Evolutionary conservation across 495 filamentous ascomycete genomes (phyloP).

Genomic region (Melanomma pulvis-pyrius): DNA sequence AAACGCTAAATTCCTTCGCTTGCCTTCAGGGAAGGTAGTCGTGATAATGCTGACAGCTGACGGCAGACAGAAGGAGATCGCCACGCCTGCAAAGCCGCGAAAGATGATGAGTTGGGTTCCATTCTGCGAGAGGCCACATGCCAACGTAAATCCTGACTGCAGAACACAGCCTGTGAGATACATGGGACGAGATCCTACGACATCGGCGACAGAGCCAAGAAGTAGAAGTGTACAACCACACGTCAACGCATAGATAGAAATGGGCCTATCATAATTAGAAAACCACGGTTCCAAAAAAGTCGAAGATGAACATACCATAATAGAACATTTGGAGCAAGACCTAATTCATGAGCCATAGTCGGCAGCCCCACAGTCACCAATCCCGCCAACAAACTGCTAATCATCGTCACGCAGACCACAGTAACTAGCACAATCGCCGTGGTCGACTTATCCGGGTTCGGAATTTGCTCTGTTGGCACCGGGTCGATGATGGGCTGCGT

Average conservation of each 20-base stretch:
- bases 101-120: slow-evolving; percentile 56
- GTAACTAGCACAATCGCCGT: slow-evolving; percentile 50
- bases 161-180: slow-evolving; percentile 52
- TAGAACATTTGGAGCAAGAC: slow-evolving; percentile 44
- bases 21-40: slow-evolving; percentile 46
- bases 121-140: slow-evolving; percentile 49
- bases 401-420: slow-evolving; percentile 43
- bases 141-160: slow-evolving; percentile 50
- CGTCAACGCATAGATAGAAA: slow-evolving; percentile 51
- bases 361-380: slow-evolving; percentile 54
- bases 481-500: slow-evolving; percentile 7
- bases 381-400: slow-evolving; percentile 48
- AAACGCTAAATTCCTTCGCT: slow-evolving; percentile 52
- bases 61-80: slow-evolving; percentile 56
- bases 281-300: neutral
- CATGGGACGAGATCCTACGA: slow-evolving; percentile 52
- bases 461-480: slow-evolving; percentile 3
- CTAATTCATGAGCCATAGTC: slow-evolving; percentile 53
- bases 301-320: slow-evolving; percentile 48
- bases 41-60: slow-evolving; percentile 55
- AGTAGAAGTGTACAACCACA: slow-evolving; percentile 53
- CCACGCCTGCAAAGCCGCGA: slow-evolving; percentile 55
- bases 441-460: slow-evolving; percentile 23
- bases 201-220: slow-evolving; percentile 56
- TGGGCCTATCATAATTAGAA: slow-evolving; percentile 43